A percentile compares a stretch with the other conserved stretches of the same genome.
phyloP scores from a whole-genome alignment of 768 basidiomycete genomes.

The Suillus bovinus region DNA sequence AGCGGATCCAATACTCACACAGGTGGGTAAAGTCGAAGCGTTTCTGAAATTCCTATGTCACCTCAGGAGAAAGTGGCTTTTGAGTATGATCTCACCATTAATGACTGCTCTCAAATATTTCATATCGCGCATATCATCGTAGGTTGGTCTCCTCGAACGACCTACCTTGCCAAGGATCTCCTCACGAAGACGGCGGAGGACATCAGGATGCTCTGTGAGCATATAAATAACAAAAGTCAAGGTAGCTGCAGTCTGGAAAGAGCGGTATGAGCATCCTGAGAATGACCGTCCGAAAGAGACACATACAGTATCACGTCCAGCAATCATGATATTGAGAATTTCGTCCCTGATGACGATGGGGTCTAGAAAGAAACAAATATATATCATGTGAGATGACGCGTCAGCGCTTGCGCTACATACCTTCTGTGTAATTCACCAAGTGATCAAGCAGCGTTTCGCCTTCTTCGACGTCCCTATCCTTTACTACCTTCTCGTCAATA shows the following conservation, averaged over 20 bases:
- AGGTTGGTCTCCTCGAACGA: constrained; percentile 27
- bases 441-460: constrained; percentile 51
- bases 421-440: constrained; percentile 54
- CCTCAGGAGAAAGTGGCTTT: not conserved
- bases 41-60: constrained; percentile 23
- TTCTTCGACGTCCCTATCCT: constrained; percentile 35
- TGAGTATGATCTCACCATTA: constrained; percentile 23
- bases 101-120: constrained; percentile 43
- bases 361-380: constrained; percentile 23
- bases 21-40: constrained; percentile 29
- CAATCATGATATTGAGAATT: constrained; percentile 38
- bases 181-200: constrained; percentile 29
- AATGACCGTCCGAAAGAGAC: not conserved
- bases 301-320: constrained; percentile 36
- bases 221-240: constrained; percentile 32
- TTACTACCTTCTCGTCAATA: constrained; percentile 11
- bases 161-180: constrained; percentile 33
- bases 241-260: constrained; percentile 29
- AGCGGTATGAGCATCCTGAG: not conserved
- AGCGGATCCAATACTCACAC: constrained; percentile 24
- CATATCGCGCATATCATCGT: constrained; percentile 36
- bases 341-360: constrained; percentile 35
- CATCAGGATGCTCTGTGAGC: constrained; percentile 29
- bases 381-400: not conserved
- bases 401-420: constrained; percentile 28